Base-by-base conservation (phyloP, 805 yeast genomes). In the Lipomyces sp. region DNA sequence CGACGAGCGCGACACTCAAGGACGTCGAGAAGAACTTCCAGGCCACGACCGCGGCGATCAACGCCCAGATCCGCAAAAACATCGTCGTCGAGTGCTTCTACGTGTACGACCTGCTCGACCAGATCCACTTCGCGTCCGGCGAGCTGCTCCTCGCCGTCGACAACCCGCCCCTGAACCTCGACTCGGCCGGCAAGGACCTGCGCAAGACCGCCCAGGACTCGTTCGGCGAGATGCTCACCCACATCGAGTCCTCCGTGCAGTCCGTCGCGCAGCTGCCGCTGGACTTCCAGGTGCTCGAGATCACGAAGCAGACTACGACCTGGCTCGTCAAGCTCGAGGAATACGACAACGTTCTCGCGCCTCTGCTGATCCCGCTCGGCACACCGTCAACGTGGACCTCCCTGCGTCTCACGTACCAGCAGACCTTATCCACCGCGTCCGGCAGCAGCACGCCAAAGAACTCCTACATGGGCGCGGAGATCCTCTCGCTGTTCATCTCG, bases 221-320 rank as follows among this genome's bases (percentile, higher is more conserved):
- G n/a, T 81, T 85, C 61, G 66, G 67, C 45, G 86, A 81, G 47
- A 74, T 80, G 43, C 72, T 87, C 49, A 68, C 68, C 39, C 76
- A 74, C 53, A 80, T 86, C 28, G 86, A 80, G 40, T 62, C 63
- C 2, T 71, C 79, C 39, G 77, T 82, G 16, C 61, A 71, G n/a
- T 64, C 61, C 31, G 63, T 79, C 49, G 70, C 74, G 2, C 62
- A 69, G 8, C 63, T 83, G 35, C 84, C 87, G 10, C 75, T 75
- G 41, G 96, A 87, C 55, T 78, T 76, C 59, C 85, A 86, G 45
- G 79, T 87, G 39, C 76, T 85, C 38, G 89, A 82, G 61, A 74
- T 81, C 14, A 82, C 86, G 0, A 82, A 83, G n/a, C 91, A 84
- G 51, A 69, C 82, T 7, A 78, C 86, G 71, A 80, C 89, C 0